phyloP scores from a whole-genome alignment of 2,329 filamentous ascomycete genomes.

The Xylariomycetidae sp. region DNA sequence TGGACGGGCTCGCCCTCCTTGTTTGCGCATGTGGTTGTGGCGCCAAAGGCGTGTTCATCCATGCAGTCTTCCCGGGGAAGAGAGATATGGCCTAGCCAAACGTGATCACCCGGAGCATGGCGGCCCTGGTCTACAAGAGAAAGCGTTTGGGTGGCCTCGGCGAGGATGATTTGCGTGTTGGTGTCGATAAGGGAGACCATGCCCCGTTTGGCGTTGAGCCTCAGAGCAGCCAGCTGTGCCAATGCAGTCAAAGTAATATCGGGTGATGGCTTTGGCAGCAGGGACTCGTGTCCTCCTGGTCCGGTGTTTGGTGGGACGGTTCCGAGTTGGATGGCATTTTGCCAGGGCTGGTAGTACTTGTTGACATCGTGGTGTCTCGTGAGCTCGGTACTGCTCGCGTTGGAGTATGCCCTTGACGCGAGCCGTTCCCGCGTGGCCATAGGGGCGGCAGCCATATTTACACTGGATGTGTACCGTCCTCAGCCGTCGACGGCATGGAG shows the following conservation, averaged over 20 bases:
- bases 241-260: slow-evolving; percentile 39
- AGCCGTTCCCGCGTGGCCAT: too few relatives aligned
- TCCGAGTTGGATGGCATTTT: slow-evolving; percentile 15
- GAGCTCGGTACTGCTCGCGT: slow-evolving; percentile 14
- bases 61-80: slow-evolving; percentile 17
- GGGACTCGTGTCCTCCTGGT: slow-evolving; percentile 9
- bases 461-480: too few relatives aligned
- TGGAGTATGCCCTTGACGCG: too few relatives aligned
- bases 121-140: slow-evolving; percentile 29
- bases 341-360: slow-evolving; percentile 22
- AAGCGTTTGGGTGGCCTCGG: slow-evolving; percentile 44
- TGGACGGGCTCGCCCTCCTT: slow-evolving; percentile 7
- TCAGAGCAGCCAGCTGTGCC: slow-evolving; percentile 46
- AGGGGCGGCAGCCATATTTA: too few relatives aligned
- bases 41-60: slow-evolving; percentile 13
- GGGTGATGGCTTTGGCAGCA: slow-evolving; percentile 26
- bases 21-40: slow-evolving; percentile 11
- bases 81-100: slow-evolving; percentile 20
- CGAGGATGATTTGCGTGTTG: slow-evolving; percentile 44
- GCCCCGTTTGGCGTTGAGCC: slow-evolving; percentile 40
- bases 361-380: slow-evolving; percentile 16
- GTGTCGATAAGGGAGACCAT: slow-evolving; percentile 46
- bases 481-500: too few relatives aligned
- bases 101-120: slow-evolving; percentile 16
- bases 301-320: slow-evolving; percentile 10